Base-by-base conservation (phyloP, 192 early-diverging fungal species). In the Piromyces finnis region DNA sequence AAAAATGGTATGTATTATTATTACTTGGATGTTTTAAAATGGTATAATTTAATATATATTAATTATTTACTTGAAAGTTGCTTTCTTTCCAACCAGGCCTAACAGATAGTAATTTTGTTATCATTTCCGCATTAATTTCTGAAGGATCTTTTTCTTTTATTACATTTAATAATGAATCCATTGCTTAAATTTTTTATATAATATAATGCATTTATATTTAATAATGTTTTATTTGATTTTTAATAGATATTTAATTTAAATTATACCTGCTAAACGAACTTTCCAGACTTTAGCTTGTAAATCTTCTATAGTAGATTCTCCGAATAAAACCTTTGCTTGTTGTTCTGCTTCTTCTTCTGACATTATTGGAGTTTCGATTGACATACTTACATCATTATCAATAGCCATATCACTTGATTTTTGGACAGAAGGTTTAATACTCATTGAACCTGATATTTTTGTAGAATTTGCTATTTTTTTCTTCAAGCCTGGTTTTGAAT, bases 21-120 rank as follows among this genome's bases (percentile, higher is more conserved):
- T 35, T 35, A 35, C 3, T 35, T 35, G 12, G 3, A 35, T 7
- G 32, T 7, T 35, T 35, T 35, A 7, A 35, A 7, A 35, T 35
- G 3, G 12, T 35, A 12, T 7, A 35, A 78, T 81, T 82, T 5
- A 30, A 27, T 80, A 82, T 80, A 37, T 84, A 26, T 14, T 37
- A 0, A 79, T 7, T 77, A 81, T 22, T 80, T 26, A 86, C 91
- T 81, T 99, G 97, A 84, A 98, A 98, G 86, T 99, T 99, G 87
- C 89, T 95, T 83, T 99, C 97, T 84, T 98, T 98, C 94, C 94
- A 97, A 7, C 97, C 96, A 0, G 95, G 95, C 30, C 94, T 95
- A 77, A 93, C 92, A 14, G 88, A 84, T 29, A 99, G 84, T 79
- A 90, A 89, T 28, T 94, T 90, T 12, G 94, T 88, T 29, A 99